Evolutionary conservation across 306 rosid species (phyloP), one percentile per base, ranked within the genome.

Genomic region (Ormosia semicastrata): DNA sequence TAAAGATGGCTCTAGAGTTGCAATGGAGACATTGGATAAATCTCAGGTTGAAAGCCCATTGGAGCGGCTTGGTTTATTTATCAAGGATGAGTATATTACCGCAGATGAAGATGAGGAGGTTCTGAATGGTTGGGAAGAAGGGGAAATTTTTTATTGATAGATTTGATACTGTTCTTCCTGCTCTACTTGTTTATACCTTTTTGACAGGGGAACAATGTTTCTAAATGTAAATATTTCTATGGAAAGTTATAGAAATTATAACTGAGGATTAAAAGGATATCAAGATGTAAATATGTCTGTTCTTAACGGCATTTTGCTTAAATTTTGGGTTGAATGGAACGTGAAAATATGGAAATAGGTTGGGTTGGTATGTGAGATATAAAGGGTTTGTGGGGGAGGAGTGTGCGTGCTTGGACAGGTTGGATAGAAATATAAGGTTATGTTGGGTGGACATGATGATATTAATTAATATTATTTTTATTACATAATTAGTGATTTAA

Each of bases 21-120:
- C 39, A 13, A 34, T 70, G 64, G 43, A 37, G 29, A 2, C 52
- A 14, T 29, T 59, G 4, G 53, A 68, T 54, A 66, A 56, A 78
- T 17, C 83, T 49, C 56, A 24, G 39, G 9, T 60, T 4, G 71
- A 67, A 11, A 66, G 15, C 17, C 91, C 88, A 1, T 66, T 92
- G 73, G 86, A 84, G 81, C 82, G 70, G 71, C 79, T 90, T 5
- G 94, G 97, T 53, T 69, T 92, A 44, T 87, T 86, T 57, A 52
- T 87, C 12, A 92, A 90, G 84, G 86, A 82, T 8, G 93, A 89
- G 15, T 72, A 77, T 47, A 40, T 36, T 66, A 41, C 66, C 0
- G 88, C 34, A 1, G 85, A 83, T 0, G 88, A 85, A 13, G 87
- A 75, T 11, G 90, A 87, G n/a, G 87, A 81, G 34, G 46, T 54